These are phyloP conservation scores for Marasmius oreades DNA, from an alignment of 1,284 basidiomycete genomes.

Conservation along the genomic window DNA sequence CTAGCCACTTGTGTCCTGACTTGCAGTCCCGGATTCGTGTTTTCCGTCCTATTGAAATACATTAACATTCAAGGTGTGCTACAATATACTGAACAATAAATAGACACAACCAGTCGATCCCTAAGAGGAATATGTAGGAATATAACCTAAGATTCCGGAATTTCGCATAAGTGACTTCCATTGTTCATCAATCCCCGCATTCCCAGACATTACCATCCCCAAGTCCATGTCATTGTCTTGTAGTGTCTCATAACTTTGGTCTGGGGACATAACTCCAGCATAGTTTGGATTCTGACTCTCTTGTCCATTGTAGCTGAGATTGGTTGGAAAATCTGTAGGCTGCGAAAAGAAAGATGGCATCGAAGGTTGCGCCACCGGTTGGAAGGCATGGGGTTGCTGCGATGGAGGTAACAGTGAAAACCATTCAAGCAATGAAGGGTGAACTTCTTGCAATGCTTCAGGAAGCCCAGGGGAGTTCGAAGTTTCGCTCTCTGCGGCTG, in stretches of 20 bases:
- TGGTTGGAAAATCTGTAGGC: background rate
- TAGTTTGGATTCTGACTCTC: background rate
- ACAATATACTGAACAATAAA: no score
- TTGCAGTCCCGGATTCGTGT: no score
- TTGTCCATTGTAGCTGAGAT: background rate
- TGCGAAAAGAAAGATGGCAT: conserved; percentile 9
- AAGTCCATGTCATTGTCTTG: conserved; percentile 28
- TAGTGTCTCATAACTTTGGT: background rate
- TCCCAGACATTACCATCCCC: conserved; percentile 47
- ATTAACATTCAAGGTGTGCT: no score
- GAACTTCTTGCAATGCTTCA: conserved; percentile 43
- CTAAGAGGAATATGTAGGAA: background rate
- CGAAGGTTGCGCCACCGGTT: conserved; percentile 3
- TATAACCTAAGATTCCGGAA: conserved; percentile 35
- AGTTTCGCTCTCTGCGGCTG: conserved; percentile 16
- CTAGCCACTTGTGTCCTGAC: no score
- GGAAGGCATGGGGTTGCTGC: conserved; percentile 20
- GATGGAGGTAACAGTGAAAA: conserved; percentile 35
- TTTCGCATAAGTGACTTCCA: conserved; percentile 56
- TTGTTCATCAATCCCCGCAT: conserved; percentile 52
- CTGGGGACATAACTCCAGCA: background rate
- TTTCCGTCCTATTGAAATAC: no score
- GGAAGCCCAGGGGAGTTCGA: conserved; percentile 15
- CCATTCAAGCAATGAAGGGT: conserved; percentile 53
- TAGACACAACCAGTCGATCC: no score